phyloP scores from a whole-genome alignment of 176 grass and related monocot genomes.

The Rhynchospora breviuscula region DNA sequence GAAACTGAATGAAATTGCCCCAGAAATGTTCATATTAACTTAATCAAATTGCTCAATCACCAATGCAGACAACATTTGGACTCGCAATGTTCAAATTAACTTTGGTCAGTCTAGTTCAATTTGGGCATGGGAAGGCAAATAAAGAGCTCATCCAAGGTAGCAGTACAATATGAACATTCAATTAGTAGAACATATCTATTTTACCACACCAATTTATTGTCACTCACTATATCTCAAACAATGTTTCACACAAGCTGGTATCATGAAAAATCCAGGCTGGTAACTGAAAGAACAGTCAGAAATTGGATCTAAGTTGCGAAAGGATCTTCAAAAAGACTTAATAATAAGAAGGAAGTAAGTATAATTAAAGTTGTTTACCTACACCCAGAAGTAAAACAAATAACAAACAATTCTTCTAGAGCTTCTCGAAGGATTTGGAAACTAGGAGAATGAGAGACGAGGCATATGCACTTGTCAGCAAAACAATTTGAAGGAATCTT shows the following conservation, averaged over 20 bases:
- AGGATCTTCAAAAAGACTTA: neutral
- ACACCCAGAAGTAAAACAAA: slow-evolving; percentile 88
- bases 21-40: neutral
- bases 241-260: neutral
- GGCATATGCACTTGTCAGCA: slow-evolving; percentile 99
- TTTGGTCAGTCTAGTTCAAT: neutral
- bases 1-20: slow-evolving; percentile 17
- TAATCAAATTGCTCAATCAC: neutral
- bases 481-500: slow-evolving; percentile 76
- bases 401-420: slow-evolving; percentile 87
- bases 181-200: neutral
- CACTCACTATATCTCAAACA: neutral
- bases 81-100: neutral
- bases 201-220: neutral
- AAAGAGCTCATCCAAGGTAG: neutral
- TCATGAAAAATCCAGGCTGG: neutral
- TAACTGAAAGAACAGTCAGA: neutral
- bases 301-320: slow-evolving; percentile 6
- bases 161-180: neutral
- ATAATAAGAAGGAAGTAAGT: neutral
- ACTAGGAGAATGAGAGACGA: slow-evolving; percentile 94
- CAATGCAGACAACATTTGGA: neutral
- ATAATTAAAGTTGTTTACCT: slow-evolving; percentile 50
- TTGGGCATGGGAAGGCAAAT: neutral
- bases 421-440: slow-evolving; percentile 87